Base-by-base conservation (phyloP, 306 rosid species). In the Vicia villosa region DNA sequence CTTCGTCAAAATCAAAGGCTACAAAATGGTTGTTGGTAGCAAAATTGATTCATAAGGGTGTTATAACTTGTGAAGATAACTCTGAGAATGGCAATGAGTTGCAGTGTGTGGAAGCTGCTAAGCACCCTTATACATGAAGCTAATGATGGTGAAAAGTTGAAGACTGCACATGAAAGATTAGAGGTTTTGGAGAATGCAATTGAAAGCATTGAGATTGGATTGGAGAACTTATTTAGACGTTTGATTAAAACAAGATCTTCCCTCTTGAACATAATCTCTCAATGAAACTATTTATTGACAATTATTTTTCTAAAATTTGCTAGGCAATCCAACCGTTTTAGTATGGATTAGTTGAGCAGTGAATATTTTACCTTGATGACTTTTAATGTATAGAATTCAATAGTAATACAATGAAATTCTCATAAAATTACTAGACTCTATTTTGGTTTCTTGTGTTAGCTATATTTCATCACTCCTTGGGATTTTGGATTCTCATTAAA, bases 181-280 rank as follows among this genome's bases (percentile, higher is more conserved):
- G 50, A 62, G 50, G 50, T 12, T 62, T 62, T 62, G 12, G 68
- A 62, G 50, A 62, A 62, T 38, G 47, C 11, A 3, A 38, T 62
- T 62, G 34, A 62, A 17, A 62, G 12, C 41, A 8, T 62, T 38
- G 68, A 62, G 34, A 62, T 11, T 62, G 68, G 17, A 19, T 38
- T 62, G 19, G 68, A 62, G 32, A 62, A 37, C 16, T 62, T 62
- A 38, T 62, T 38, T 38, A 62, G 50, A 49, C 68, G 68, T 0
- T 62, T 62, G 50, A 62, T 62, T 11, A 62, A 62, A 62, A 17
- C 68, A 38, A 62, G 50, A 62, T 15, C 68, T 16, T 62, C 50
- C 19, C 32, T 62, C 19, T 62, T 62, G 68, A 62, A 62, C 26
- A 38, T 62, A 38, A 38, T 38, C 1, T 62, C 68, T 20, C 50